phyloP scores from a whole-genome alignment of 331 rosid species.

The Acacia pycnantha region DNA sequence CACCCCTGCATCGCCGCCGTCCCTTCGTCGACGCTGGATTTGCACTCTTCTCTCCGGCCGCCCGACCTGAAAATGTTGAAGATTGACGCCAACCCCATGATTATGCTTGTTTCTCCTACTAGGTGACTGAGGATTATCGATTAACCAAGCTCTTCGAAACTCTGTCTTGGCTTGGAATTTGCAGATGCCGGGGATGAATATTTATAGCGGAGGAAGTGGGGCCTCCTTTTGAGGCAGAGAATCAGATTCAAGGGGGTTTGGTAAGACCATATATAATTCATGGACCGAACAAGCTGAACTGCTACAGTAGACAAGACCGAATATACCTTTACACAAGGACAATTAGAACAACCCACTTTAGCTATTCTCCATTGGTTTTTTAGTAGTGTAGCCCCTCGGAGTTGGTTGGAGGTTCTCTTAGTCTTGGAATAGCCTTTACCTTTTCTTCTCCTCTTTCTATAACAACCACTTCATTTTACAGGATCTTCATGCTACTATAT shows the following conservation, averaged over 20 bases:
- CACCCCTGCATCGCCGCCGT: not conserved
- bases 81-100: no score
- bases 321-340: slow-evolving; percentile 19
- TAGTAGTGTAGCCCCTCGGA: slow-evolving; percentile 13
- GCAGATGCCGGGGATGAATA: slow-evolving; percentile 22
- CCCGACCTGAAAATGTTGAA: slow-evolving; percentile 49
- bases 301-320: slow-evolving; percentile 22
- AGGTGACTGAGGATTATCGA: not conserved
- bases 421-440: not conserved
- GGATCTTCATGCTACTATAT: slow-evolving; percentile 15
- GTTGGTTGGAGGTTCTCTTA: slow-evolving; percentile 15
- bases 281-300: slow-evolving; percentile 36
- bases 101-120: not conserved
- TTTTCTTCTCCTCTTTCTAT: not conserved
- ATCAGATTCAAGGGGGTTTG: slow-evolving; percentile 40
- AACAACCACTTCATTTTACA: slow-evolving; percentile 1
- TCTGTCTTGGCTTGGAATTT: slow-evolving; percentile 1
- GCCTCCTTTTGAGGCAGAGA: not conserved
- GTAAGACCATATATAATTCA: slow-evolving; percentile 25
- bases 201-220: not conserved
- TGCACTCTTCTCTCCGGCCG: slow-evolving; percentile 18
- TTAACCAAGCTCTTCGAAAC: not conserved
- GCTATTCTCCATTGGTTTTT: slow-evolving; percentile 43
- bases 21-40: not conserved
- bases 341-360: slow-evolving; percentile 27